These are phyloP conservation scores for Fusarium compactum DNA, from an alignment of 2,329 filamentous ascomycete species.

Conservation along the genomic window DNA sequence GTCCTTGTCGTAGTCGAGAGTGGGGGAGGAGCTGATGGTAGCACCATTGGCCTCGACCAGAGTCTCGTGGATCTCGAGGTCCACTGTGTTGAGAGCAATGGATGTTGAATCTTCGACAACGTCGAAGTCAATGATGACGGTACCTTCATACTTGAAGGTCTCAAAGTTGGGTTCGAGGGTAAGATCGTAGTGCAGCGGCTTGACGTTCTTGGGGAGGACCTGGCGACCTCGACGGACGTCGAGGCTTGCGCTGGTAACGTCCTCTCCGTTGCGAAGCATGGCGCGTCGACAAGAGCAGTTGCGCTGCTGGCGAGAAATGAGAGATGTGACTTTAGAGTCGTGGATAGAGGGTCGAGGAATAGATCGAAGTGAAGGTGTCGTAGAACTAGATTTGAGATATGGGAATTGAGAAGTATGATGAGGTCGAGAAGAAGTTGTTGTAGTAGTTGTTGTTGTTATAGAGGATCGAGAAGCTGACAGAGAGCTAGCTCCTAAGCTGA, in stretches of 20 bases:
- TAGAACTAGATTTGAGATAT: constrained; percentile 6
- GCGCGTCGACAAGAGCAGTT: constrained; percentile 48
- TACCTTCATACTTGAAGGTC: constrained; percentile 88
- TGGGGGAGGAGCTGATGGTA: constrained; percentile 53
- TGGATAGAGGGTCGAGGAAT: background rate
- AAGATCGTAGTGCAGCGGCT: constrained; percentile 91
- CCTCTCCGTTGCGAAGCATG: constrained; percentile 47
- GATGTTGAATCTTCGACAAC: constrained; percentile 86
- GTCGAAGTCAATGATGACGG: constrained; percentile 86
- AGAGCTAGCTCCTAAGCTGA: constrained; percentile 36
- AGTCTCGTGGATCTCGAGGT: constrained; percentile 83
- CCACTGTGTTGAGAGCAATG: constrained; percentile 87
- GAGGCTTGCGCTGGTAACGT: constrained; percentile 42
- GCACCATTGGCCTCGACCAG: constrained; percentile 59
- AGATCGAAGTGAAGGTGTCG: constrained; percentile 8
- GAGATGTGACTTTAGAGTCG: constrained; percentile 15
- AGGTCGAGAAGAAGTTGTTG: background rate
- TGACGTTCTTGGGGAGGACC: constrained; percentile 90
- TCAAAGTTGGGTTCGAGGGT: constrained; percentile 92
- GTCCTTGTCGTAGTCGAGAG: constrained; percentile 80
- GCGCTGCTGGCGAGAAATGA: constrained; percentile 24
- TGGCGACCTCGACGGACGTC: constrained; percentile 66
- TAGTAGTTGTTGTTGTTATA: background rate
- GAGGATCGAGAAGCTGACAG: constrained; percentile 18
- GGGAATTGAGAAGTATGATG: constrained; percentile 4